Conservation (phyloP, 2,329 filamentous ascomycete genomes). For the Beauveria sp. region DNA sequence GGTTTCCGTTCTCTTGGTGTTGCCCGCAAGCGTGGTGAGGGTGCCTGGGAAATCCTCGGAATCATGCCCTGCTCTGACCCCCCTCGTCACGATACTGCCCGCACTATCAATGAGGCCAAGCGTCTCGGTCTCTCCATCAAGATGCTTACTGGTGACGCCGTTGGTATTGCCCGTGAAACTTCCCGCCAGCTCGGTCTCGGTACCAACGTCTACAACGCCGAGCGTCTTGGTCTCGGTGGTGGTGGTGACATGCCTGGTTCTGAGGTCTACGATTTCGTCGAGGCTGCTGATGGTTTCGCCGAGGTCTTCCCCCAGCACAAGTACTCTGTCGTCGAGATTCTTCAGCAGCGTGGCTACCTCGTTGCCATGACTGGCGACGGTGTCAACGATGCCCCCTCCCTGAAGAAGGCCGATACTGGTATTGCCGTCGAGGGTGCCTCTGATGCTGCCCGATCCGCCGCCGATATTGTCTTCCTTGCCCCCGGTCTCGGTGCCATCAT, state of each 20-base stretch:
- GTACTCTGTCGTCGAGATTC: conserved; percentile 88
- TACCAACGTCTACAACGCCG: conserved; percentile 90
- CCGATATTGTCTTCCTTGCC: conserved; percentile 90
- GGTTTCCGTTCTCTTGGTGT: conserved; percentile 92
- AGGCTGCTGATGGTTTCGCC: conserved; percentile 90
- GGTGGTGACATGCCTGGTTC: conserved; percentile 90
- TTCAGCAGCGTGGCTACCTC: conserved; percentile 87
- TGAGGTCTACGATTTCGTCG: conserved; percentile 91
- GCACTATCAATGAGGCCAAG: conserved; percentile 87
- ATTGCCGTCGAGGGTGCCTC: conserved; percentile 91
- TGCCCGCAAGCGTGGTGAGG: conserved; percentile 77
- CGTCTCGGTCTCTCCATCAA: conserved; percentile 82
- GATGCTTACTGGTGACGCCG: conserved; percentile 93
- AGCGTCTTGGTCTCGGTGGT: conserved; percentile 82
- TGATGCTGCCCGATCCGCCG: conserved; percentile 82
- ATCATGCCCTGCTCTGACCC: conserved; percentile 94
- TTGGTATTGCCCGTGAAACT: conserved; percentile 87
- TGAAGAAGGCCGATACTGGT: conserved; percentile 95
- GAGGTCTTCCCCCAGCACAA: conserved; percentile 95
- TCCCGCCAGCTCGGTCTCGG: conserved; percentile 86
- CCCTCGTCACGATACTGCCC: conserved; percentile 81
- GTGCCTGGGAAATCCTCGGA: conserved; percentile 82
- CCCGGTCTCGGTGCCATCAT: conserved; percentile 89
- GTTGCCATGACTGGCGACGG: conserved; percentile 96
- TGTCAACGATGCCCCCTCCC: conserved; percentile 86